Evolutionary conservation across 2,329 filamentous ascomycete genomes (phyloP), one percentile per base, ranked within the genome.

Genomic region (Alternaria ventricosa): DNA sequence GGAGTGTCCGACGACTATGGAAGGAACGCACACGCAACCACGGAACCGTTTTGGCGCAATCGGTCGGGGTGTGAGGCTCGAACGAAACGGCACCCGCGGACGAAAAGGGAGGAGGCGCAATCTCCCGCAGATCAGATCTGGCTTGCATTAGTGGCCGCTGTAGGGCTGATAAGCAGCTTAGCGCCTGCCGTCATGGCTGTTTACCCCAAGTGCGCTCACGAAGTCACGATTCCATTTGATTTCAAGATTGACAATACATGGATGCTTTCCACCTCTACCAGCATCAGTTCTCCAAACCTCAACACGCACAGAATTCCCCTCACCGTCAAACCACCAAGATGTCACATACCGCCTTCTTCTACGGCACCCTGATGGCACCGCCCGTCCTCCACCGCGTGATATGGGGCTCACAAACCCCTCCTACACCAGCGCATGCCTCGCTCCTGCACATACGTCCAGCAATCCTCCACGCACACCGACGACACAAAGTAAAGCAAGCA

Each of bases 371-470:
- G 75, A 97, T 97, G 94, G 92, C 90, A n/a, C 89, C 91, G 0
- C 88, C 91, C 74, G 90, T 98, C 73, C 93, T 98, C 71, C 91
- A 92, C 82, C 91, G 91, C 33, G 94, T 97, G 46, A 92, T 92
- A 79, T 92, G 94, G 81, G 88, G 89, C 69, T 81, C 82, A 9
- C 78, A 82, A 15, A 85, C 66, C 74, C 87, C 74, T 36, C 86
- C 78, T 74, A 84, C 78, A 2, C 65, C 71, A 78, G 85, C 82
- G 66, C 85, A 86, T 75, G 82, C 81, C 62, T 78, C 79, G 12
- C 80, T 87, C 50, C 82, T 95, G 36, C 88, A 88, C 66, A 87
- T 93, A 77, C 85, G 85, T 0, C 92, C 93, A 0, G 94, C 94
- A 13, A 82, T 96, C n/a, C 86, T 98, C 0, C 87, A 89, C 64